phyloP scores from a whole-genome alignment of 2,329 filamentous ascomycete genomes.

The Penicillium sp. region DNA sequence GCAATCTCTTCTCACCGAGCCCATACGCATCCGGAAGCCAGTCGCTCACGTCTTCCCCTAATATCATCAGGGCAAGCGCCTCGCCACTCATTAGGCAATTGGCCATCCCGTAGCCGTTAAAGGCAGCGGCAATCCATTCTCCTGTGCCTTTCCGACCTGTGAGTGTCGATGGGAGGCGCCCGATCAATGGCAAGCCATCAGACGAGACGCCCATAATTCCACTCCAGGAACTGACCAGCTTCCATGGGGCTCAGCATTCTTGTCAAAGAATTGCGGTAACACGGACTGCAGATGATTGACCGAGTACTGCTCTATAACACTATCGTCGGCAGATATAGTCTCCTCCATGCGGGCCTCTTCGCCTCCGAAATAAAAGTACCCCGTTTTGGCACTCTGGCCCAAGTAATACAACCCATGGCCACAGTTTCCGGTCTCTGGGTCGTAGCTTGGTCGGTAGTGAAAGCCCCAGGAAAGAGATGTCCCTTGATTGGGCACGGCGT shows the following conservation, averaged over 20 bases:
- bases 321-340: slow-evolving; percentile 23
- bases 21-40: slow-evolving; percentile 29
- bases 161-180: slow-evolving; percentile 40
- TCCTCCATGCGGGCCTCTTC: slow-evolving; percentile 20
- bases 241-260: slow-evolving; percentile 10
- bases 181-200: slow-evolving; percentile 51
- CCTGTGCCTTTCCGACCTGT: slow-evolving; percentile 28
- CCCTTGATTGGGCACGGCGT: slow-evolving; percentile 18
- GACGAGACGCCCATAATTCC: slow-evolving; percentile 49
- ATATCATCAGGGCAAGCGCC: slow-evolving; percentile 26
- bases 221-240: slow-evolving; percentile 27
- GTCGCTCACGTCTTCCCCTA: slow-evolving; percentile 22
- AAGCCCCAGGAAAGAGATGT: slow-evolving; percentile 27
- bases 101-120: slow-evolving; percentile 64
- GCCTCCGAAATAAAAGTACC: slow-evolving; percentile 27
- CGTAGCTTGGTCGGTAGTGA: slow-evolving; percentile 24
- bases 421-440: slow-evolving; percentile 13
- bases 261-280: slow-evolving; percentile 21
- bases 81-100: slow-evolving; percentile 44
- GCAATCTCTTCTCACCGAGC: slow-evolving; percentile 13
- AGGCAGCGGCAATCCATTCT: slow-evolving; percentile 55
- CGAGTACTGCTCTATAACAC: slow-evolving; percentile 12
- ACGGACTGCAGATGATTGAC: slow-evolving; percentile 17
- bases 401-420: slow-evolving; percentile 25
- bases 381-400: slow-evolving; percentile 24